phyloP scores from a whole-genome alignment of 2,329 filamentous ascomycete genomes.

The Zalaria sp. region DNA sequence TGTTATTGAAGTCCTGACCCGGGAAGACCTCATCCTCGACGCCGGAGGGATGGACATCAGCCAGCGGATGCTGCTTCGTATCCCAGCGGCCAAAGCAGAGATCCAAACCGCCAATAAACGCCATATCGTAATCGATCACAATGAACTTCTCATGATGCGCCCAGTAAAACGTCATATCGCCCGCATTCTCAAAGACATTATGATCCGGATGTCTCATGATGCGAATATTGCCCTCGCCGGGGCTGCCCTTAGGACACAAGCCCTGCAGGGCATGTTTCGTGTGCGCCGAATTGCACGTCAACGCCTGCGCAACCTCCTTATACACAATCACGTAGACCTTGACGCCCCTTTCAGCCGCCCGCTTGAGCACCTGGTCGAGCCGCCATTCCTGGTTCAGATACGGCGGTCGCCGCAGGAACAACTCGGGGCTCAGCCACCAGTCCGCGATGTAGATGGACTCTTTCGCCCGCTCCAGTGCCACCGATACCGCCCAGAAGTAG shows the following conservation, averaged over 20 bases:
- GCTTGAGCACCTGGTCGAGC: constrained; percentile 74
- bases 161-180: constrained; percentile 96
- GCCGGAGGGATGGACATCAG: constrained; percentile 77
- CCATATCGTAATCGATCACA: constrained; percentile 78
- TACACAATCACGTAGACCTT: constrained; percentile 92
- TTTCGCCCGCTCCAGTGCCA: constrained; percentile 75
- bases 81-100: constrained; percentile 96
- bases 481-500: constrained; percentile 87
- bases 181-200: constrained; percentile 83
- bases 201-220: constrained; percentile 90
- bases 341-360: constrained; percentile 79
- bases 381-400: constrained; percentile 73
- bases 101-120: constrained; percentile 89
- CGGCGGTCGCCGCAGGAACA: constrained; percentile 75
- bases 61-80: constrained; percentile 64
- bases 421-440: constrained; percentile 89
- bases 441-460: constrained; percentile 93
- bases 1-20: constrained; percentile 97
- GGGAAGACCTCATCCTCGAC: constrained; percentile 78
- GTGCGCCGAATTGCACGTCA: constrained; percentile 86
- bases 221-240: constrained; percentile 76
- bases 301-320: constrained; percentile 50
- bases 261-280: constrained; percentile 74
- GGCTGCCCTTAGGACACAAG: constrained; percentile 67
- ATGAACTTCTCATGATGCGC: constrained; percentile 98